Conservation (phyloP, 148 eudicot species). For the Cornus kousa region DNA sequence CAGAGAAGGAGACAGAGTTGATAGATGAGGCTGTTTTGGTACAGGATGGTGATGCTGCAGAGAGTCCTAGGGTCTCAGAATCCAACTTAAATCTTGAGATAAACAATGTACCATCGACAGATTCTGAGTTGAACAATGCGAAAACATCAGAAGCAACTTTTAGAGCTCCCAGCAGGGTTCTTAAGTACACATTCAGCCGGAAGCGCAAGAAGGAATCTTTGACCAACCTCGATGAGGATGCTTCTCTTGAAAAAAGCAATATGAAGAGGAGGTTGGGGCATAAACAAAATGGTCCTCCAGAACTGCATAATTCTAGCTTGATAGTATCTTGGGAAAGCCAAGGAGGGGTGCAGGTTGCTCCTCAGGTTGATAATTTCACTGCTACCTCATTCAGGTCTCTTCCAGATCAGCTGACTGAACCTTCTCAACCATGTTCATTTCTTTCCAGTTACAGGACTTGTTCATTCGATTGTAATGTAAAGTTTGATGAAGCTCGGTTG, state of each 20-base stretch:
- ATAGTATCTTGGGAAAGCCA: no score
- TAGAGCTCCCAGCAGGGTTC: slow-evolving; percentile 9
- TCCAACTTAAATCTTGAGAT: not conserved
- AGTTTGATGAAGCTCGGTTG: slow-evolving; percentile 15
- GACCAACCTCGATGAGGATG: slow-evolving; percentile 22
- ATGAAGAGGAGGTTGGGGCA: slow-evolving; percentile 8
- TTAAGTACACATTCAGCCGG: slow-evolving; percentile 32
- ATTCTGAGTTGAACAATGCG: slow-evolving; percentile 11
- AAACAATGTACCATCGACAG: not conserved
- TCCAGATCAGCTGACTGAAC: slow-evolving; percentile 17
- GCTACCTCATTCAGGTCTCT: slow-evolving; percentile 22
- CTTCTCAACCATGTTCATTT: not conserved
- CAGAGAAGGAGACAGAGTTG: not conserved
- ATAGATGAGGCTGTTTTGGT: not conserved
- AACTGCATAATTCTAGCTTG: not conserved
- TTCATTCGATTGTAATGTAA: slow-evolving; percentile 11
- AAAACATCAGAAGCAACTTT: slow-evolving; percentile 18
- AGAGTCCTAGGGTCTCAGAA: slow-evolving; percentile 4
- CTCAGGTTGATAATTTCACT: not conserved
- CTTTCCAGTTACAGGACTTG: slow-evolving; percentile 13
- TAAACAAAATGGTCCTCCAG: slow-evolving; percentile 9
- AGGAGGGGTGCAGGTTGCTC: no score
- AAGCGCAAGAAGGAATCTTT: slow-evolving; percentile 30
- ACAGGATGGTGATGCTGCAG: slow-evolving; percentile 12
- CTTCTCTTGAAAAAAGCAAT: slow-evolving; percentile 15